Percentiles rank a stretch among this genome's conserved stretches.
Evolutionary conservation across 768 basidiomycete genomes (phyloP).

Genomic region (Panellus pusillus): DNA sequence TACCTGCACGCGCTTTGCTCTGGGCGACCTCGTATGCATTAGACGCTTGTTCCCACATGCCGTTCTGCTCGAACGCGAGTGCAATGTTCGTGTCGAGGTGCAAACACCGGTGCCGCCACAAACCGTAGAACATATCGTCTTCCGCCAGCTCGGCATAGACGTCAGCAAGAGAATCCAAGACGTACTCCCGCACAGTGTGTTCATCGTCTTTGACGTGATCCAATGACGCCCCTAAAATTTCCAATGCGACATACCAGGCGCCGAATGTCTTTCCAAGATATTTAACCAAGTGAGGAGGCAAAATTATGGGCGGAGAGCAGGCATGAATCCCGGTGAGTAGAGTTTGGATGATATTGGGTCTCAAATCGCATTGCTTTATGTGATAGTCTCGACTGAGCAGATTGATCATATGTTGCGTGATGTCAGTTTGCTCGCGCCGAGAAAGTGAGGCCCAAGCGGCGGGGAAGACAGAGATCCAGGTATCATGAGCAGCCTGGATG

Average conservation of each 20-base stretch:
- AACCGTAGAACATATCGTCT: slow-evolving; percentile 95
- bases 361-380: slow-evolving; percentile 80
- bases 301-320: slow-evolving; percentile 83
- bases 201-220: slow-evolving; percentile 83
- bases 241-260: slow-evolving; percentile 91
- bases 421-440: slow-evolving; percentile 83
- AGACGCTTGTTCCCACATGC: slow-evolving; percentile 94
- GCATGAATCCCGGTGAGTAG: slow-evolving; percentile 81
- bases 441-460: slow-evolving; percentile 84
- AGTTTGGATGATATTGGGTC: slow-evolving; percentile 92
- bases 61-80: slow-evolving; percentile 90
- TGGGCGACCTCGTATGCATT: slow-evolving; percentile 89
- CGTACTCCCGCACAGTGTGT: slow-evolving; percentile 72
- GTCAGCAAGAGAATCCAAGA: slow-evolving; percentile 89
- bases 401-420: slow-evolving; percentile 86
- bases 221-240: slow-evolving; percentile 80
- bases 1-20: slow-evolving; percentile 74
- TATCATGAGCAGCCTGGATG: slow-evolving; percentile 70
- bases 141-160: slow-evolving; percentile 94
- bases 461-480: slow-evolving; percentile 88
- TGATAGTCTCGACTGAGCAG: slow-evolving; percentile 94
- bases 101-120: slow-evolving; percentile 90
- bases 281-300: slow-evolving; percentile 94
- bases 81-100: slow-evolving; percentile 87
- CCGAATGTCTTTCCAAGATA: slow-evolving; percentile 95